phyloP scores from a whole-genome alignment of 768 basidiomycete species.

The Cantharellus anzutake region DNA sequence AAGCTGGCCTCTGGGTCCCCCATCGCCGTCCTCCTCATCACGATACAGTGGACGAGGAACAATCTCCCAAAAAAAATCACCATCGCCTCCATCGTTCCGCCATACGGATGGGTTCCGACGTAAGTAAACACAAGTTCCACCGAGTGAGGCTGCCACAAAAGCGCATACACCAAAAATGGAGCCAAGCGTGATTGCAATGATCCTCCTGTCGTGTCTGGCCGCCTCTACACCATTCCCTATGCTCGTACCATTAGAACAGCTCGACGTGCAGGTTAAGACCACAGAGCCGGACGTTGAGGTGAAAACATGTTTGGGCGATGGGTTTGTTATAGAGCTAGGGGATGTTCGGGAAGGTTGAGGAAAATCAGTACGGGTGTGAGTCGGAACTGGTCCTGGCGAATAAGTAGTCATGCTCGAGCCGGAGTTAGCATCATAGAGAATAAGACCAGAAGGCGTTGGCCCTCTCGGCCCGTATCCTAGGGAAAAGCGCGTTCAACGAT shows the following conservation, averaged over 20 bases:
- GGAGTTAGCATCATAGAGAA: constrained; percentile 28
- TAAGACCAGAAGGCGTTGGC: constrained; percentile 35
- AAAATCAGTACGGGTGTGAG: constrained; percentile 20
- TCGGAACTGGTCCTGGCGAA: constrained; percentile 12
- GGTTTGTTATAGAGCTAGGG: constrained; percentile 2
- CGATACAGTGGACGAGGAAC: background rate
- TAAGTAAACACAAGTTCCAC: constrained; percentile 18
- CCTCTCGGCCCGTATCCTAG: constrained; percentile 30
- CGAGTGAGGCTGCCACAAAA: constrained; percentile 23
- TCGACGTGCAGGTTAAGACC: constrained; percentile 5
- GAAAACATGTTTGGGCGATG: no score
- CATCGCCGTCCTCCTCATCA: background rate
- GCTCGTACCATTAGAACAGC: constrained; percentile 11
- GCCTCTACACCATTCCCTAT: constrained; percentile 11
- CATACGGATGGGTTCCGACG: background rate
- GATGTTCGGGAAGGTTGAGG: constrained; percentile 11
- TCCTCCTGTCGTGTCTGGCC: background rate
- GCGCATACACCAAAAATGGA: constrained; percentile 36
- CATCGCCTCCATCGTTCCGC: background rate
- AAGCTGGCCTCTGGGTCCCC: background rate
- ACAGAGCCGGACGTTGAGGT: background rate
- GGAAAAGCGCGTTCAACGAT: background rate
- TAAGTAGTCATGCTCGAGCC: constrained; percentile 14
- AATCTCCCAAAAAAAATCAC: background rate
- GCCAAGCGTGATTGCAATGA: constrained; percentile 39